Evolutionary conservation across 352 stramenopile species (phyloP).

Genomic region (Pythium guiyangense): DNA sequence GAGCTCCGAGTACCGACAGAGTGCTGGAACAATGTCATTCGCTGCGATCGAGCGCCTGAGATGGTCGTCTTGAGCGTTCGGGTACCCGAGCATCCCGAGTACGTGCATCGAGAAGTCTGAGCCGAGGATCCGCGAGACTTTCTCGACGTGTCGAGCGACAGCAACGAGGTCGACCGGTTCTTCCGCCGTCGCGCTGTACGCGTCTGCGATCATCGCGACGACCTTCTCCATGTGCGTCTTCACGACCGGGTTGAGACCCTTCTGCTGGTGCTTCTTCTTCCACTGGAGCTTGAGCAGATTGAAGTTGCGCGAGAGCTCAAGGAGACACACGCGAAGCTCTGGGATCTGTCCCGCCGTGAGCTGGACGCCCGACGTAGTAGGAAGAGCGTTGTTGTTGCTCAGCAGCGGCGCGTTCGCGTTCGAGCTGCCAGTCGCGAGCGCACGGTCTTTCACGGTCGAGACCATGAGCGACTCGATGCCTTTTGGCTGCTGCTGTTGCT

Average conservation of each 20-base stretch:
- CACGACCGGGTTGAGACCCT: conserved; percentile 44
- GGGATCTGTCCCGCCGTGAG: conserved; percentile 42
- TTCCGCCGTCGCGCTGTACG: conserved; percentile 51
- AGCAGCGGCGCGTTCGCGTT: not conserved
- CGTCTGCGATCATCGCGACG: conserved; percentile 61
- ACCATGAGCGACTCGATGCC: conserved; percentile 6
- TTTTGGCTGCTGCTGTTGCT: not conserved
- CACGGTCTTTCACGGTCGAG: conserved; percentile 5
- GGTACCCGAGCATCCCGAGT: conserved; percentile 33
- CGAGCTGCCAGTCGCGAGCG: not conserved
- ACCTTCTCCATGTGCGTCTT: conserved; percentile 70
- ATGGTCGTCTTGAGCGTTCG: conserved; percentile 22
- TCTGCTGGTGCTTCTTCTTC: conserved; percentile 39
- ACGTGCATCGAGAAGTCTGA: conserved; percentile 73
- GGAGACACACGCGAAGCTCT: conserved; percentile 59
- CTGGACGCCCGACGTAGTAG: conserved; percentile 9
- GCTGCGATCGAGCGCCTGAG: conserved; percentile 23
- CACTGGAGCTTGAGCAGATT: conserved; percentile 60
- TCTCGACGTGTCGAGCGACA: conserved; percentile 43
- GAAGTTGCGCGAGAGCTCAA: conserved; percentile 70
- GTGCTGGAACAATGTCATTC: conserved; percentile 29
- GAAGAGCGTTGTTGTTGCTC: not conserved
- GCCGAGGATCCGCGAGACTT: conserved; percentile 43
- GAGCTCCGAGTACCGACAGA: conserved; percentile 52
- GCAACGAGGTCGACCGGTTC: conserved; percentile 48